These are phyloP conservation scores for Pleomassaria siparia DNA, from an alignment of 2,329 filamentous ascomycete species.

Conservation along the genomic window DNA sequence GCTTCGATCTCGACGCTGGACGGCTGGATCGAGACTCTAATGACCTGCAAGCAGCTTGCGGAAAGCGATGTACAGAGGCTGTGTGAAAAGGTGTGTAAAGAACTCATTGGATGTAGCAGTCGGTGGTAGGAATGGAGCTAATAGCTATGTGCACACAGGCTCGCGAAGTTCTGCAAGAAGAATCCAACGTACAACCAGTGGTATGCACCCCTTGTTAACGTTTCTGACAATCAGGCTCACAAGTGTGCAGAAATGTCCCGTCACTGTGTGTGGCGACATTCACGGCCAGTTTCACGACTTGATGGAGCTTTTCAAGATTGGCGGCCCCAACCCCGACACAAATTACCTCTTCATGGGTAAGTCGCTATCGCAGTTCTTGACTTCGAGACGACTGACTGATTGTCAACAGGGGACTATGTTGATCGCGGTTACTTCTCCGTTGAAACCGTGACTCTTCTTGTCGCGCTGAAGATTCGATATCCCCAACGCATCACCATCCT, in stretches of 20 bases:
- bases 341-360: conserved; percentile 99
- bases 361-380: conserved; percentile 25
- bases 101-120: neutral
- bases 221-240: conserved; percentile 14
- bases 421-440: conserved; percentile 99
- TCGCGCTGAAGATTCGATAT: conserved; percentile 97
- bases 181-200: conserved; percentile 98
- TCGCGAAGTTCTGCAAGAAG: conserved; percentile 92
- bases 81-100: conserved; percentile 81
- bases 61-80: conserved; percentile 94
- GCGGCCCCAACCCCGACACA: conserved; percentile 94
- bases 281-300: conserved; percentile 98
- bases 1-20: conserved; percentile 90
- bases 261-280: conserved; percentile 98
- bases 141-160: conserved; percentile 58
- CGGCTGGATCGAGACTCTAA: conserved; percentile 97
- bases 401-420: conserved; percentile 83
- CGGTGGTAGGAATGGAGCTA: neutral
- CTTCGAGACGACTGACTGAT: conserved; percentile 16
- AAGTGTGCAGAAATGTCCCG: conserved; percentile 77
- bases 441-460: conserved; percentile 94
- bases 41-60: conserved; percentile 97
- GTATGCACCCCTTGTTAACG: conserved; percentile 57
- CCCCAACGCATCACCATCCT: conserved; percentile 97
- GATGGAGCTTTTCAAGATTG: conserved; percentile 99